These are phyloP conservation scores for Didymosphaeria variabile DNA, from an alignment of 2,329 filamentous ascomycete species.

Conservation along the genomic window DNA sequence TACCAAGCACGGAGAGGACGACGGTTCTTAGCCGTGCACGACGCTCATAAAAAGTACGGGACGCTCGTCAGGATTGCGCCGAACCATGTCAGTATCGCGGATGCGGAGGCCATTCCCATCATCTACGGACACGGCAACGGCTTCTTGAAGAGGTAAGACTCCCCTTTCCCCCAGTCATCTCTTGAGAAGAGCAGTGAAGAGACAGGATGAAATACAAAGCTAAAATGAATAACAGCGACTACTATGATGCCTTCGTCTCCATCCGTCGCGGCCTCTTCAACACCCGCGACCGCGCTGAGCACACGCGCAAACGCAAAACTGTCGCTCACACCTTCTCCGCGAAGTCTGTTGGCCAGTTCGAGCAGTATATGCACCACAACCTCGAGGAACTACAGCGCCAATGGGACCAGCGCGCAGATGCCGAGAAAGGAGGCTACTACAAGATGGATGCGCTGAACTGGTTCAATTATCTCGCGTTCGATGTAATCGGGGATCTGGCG, in stretches of 20 bases:
- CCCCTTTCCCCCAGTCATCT: background rate
- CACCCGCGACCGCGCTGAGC: constrained; percentile 81
- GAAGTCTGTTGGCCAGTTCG: constrained; percentile 83
- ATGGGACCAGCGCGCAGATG: constrained; percentile 72
- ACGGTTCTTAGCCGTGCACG: constrained; percentile 68
- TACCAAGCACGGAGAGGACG: constrained; percentile 68
- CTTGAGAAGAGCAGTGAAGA: background rate
- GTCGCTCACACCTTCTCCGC: constrained; percentile 86
- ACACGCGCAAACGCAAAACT: constrained; percentile 88
- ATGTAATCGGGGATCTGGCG: constrained; percentile 67
- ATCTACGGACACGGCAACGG: constrained; percentile 74
- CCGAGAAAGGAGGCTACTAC: constrained; percentile 64
- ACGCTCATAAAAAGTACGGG: constrained; percentile 77
- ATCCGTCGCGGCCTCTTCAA: constrained; percentile 90
- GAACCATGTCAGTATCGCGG: constrained; percentile 82
- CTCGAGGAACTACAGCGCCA: constrained; percentile 76
- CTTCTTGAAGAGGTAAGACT: constrained; percentile 56
- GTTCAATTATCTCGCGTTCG: constrained; percentile 74
- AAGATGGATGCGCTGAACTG: constrained; percentile 78
- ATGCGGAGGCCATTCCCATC: constrained; percentile 76
- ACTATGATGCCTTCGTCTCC: constrained; percentile 91
- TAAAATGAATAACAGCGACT: constrained; percentile 65
- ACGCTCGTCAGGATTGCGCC: constrained; percentile 85
- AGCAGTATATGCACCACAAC: constrained; percentile 87
- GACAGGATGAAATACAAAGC: background rate